Conservation (phyloP, 1,284 basidiomycete genomes). For the Cutaneotrichosporon cavernicola region DNA sequence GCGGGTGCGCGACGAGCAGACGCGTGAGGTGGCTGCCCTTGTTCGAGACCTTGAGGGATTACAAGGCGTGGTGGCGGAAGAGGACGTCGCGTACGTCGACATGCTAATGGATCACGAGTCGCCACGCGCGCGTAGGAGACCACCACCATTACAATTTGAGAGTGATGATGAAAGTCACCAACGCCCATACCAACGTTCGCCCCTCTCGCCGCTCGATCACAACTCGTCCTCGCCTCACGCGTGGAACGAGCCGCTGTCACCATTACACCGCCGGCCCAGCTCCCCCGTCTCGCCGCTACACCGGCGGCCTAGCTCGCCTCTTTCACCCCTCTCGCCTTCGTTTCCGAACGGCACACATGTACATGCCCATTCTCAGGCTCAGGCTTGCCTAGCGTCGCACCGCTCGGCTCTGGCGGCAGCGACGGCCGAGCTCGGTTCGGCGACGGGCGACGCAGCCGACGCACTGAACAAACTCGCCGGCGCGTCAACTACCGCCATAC, state of each 20-base stretch:
- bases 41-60: conserved; percentile 17
- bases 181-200: neutral
- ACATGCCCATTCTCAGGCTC: no score
- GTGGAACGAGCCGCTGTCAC: neutral
- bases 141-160: neutral
- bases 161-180: neutral
- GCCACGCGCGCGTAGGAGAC: neutral
- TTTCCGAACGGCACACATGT: neutral
- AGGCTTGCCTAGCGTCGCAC: neutral
- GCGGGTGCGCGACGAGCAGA: conserved; percentile 23
- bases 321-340: neutral
- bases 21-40: conserved; percentile 17
- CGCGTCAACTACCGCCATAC: neutral
- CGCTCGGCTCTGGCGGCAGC: neutral
- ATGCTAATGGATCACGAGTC: conserved; percentile 5
- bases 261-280: neutral
- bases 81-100: conserved; percentile 6
- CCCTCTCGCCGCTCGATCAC: conserved; percentile 7
- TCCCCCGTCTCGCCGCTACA: neutral
- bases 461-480: conserved; percentile 1
- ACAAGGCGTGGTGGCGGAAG: conserved; percentile 6
- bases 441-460: neutral
- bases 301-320: neutral
- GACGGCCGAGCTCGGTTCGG: neutral
- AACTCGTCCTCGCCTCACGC: neutral